Evolutionary conservation across 345 rosid genomes (phyloP).

Genomic region (Rhizophora apiculata): DNA sequence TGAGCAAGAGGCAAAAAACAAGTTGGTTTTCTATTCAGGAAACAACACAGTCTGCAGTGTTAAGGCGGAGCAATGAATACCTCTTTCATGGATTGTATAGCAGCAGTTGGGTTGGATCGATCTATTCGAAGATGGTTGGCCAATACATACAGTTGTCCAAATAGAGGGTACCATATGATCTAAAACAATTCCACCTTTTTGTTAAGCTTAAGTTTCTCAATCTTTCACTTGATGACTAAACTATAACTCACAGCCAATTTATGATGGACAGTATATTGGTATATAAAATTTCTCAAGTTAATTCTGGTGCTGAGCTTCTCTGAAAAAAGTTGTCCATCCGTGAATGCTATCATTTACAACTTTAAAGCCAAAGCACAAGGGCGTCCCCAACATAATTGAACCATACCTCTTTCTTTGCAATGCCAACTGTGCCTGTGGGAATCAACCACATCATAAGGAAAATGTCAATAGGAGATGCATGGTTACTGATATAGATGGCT

Average conservation of each 20-base stretch:
- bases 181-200: conserved; percentile 12
- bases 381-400: background rate
- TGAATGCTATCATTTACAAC: background rate
- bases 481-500: conserved; percentile 56
- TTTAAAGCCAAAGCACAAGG: background rate
- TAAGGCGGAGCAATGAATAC: conserved; percentile 7
- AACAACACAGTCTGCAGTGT: background rate
- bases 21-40: background rate
- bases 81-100: conserved; percentile 53
- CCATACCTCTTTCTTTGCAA: conserved; percentile 56
- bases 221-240: no score
- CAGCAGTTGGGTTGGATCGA: conserved; percentile 44
- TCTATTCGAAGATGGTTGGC: conserved; percentile 53
- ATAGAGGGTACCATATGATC: conserved; percentile 56
- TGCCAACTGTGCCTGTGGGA: conserved; percentile 52
- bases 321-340: no score
- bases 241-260: no score
- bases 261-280: no score
- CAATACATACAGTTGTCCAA: conserved; percentile 54
- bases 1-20: conserved; percentile 16
- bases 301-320: no score
- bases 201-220: background rate
- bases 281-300: no score
- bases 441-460: conserved; percentile 56
- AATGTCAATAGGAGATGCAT: conserved; percentile 54